Evolutionary conservation across 2,329 filamentous ascomycete genomes (phyloP).

Genomic region (Orbilia ellipsospora): DNA sequence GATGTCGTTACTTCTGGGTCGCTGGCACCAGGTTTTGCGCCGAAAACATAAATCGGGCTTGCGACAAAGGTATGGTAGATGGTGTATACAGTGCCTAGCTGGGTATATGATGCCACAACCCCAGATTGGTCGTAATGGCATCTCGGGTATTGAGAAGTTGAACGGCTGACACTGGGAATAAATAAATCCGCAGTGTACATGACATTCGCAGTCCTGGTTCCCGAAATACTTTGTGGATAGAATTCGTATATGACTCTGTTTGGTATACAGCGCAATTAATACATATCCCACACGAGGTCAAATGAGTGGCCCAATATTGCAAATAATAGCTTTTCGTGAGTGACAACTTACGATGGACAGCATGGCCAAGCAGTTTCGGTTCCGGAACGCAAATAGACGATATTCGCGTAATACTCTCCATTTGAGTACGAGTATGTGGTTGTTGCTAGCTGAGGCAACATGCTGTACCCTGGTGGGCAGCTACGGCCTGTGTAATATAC

Average conservation of each 20-base stretch:
- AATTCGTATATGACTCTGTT: constrained; percentile 1
- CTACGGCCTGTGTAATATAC: constrained; percentile 15
- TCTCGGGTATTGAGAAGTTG: background rate
- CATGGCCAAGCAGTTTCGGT: constrained; percentile 3
- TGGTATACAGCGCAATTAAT: background rate
- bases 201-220: background rate
- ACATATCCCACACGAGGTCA: too few relatives aligned
- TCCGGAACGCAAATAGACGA: constrained; percentile 14
- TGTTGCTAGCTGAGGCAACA: background rate
- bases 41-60: constrained; percentile 23
- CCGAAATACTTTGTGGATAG: background rate
- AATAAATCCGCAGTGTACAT: constrained; percentile 13
- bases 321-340: too few relatives aligned
- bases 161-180: background rate
- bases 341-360: constrained; percentile 23
- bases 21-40: background rate
- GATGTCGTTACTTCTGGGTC: background rate
- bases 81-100: background rate
- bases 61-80: constrained; percentile 14
- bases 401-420: background rate
- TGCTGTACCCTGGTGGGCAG: constrained; percentile 28
- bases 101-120: background rate
- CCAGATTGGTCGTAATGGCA: constrained; percentile 15
- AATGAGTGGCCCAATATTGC: too few relatives aligned
- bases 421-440: background rate